phyloP scores from a whole-genome alignment of 805 yeast species.

The Metschnikowia anglica region DNA sequence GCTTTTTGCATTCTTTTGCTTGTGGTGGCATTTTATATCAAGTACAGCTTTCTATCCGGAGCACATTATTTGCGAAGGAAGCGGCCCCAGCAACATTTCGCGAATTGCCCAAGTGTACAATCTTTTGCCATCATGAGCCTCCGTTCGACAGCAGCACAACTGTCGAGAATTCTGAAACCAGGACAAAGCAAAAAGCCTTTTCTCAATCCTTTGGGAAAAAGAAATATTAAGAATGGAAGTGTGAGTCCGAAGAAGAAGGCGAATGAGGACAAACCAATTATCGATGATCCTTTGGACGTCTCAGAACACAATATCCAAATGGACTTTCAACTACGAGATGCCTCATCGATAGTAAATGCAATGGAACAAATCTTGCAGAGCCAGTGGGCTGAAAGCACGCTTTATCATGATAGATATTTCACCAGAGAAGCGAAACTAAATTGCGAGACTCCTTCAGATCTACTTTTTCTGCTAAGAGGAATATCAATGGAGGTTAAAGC shows the following conservation, averaged over 20 bases:
- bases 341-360: constrained; percentile 32
- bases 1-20: not conserved
- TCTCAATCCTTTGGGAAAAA: constrained; percentile 28
- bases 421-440: constrained; percentile 14
- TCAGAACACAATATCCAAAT: constrained; percentile 40
- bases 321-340: constrained; percentile 36
- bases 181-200: constrained; percentile 24
- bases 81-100: not conserved
- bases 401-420: constrained; percentile 27
- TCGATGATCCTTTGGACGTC: constrained; percentile 20
- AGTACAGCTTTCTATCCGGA: not conserved
- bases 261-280: not conserved
- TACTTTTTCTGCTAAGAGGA: constrained; percentile 36
- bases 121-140: constrained; percentile 21
- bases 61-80: not conserved
- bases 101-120: not conserved
- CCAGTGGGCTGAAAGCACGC: constrained; percentile 40
- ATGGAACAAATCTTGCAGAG: constrained; percentile 33
- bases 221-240: constrained; percentile 11
- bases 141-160: constrained; percentile 40
- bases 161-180: constrained; percentile 31
- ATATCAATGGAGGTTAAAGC: constrained; percentile 36
- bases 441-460: constrained; percentile 23
- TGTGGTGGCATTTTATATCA: not conserved
- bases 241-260: constrained; percentile 9